These are phyloP conservation scores for Ceratocystis cacaofunesta DNA, from an alignment of 2,329 filamentous ascomycete genomes.

Conservation along the genomic window DNA sequence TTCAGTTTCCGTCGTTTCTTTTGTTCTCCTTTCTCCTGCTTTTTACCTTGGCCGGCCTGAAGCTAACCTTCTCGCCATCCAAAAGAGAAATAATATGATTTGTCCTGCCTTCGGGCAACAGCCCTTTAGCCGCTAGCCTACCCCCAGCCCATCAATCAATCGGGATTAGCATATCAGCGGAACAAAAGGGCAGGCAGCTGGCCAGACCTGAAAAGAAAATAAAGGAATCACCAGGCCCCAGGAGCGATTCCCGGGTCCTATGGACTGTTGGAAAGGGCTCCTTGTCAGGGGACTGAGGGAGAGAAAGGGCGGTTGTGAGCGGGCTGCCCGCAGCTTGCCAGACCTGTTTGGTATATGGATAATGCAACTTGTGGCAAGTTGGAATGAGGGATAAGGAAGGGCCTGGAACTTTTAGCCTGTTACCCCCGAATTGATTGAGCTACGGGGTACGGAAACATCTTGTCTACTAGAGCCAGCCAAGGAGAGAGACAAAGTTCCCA, in stretches of 20 bases:
- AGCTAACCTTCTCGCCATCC: neutral
- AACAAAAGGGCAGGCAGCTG: neutral
- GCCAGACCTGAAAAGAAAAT: neutral
- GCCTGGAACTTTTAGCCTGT: neutral
- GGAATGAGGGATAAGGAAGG: conserved; percentile 1
- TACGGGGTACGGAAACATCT: neutral
- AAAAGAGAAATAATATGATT: neutral
- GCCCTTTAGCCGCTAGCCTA: neutral
- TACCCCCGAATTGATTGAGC: neutral
- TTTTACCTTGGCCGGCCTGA: neutral
- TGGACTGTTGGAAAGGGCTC: neutral
- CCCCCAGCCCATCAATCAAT: neutral
- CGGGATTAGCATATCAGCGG: neutral
- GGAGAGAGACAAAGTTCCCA: conserved; percentile 2
- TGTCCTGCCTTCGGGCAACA: too few species aligned
- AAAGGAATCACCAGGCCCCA: neutral
- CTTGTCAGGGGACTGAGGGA: neutral
- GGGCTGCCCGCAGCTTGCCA: neutral
- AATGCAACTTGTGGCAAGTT: neutral
- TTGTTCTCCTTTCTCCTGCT: conserved; percentile 4
- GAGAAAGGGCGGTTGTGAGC: neutral
- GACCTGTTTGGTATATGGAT: neutral
- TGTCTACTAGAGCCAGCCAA: neutral
- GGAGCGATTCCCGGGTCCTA: neutral
- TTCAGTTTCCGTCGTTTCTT: neutral